phyloP scores from a whole-genome alignment of 2,329 filamentous ascomycete species.

The Geoglossum cookeanum region DNA sequence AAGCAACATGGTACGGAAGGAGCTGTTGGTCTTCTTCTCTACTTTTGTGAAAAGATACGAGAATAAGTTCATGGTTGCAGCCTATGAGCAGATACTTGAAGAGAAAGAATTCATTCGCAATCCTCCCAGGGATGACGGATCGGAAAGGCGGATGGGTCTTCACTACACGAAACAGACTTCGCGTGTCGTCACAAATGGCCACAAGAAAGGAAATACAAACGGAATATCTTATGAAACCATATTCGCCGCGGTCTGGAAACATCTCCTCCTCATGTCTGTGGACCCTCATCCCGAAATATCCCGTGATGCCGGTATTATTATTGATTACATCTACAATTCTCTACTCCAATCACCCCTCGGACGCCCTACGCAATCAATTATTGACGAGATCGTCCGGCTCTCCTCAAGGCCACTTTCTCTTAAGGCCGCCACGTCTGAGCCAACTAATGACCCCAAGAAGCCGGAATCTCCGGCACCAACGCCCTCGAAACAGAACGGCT shows the following conservation, averaged over 20 bases:
- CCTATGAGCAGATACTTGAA: conserved; percentile 76
- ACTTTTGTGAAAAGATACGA: conserved; percentile 80
- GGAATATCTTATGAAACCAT: conserved; percentile 69
- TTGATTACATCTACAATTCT: conserved; percentile 66
- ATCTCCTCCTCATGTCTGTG: conserved; percentile 73
- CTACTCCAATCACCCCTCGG: conserved; percentile 63
- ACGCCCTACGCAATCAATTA: conserved; percentile 46
- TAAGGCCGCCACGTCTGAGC: not conserved
- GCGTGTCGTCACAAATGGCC: conserved; percentile 37
- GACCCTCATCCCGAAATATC: conserved; percentile 92
- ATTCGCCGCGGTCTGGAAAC: conserved; percentile 87
- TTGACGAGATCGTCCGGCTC: conserved; percentile 45
- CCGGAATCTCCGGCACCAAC: conserved; percentile 30
- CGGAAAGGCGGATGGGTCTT: conserved; percentile 41
- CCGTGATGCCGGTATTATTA: conserved; percentile 61
- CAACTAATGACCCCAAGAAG: conserved; percentile 9
- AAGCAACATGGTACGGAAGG: conserved; percentile 82
- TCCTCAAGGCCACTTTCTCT: conserved; percentile 26
- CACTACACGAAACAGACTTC: conserved; percentile 40
- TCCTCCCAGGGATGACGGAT: conserved; percentile 35
- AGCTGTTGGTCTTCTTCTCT: conserved; percentile 84
- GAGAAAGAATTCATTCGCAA: conserved; percentile 51
- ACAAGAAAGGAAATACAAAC: conserved; percentile 21
- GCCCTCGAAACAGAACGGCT: conserved; percentile 36
- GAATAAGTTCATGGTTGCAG: conserved; percentile 77